Evolutionary conservation across 179 eudicot species (phyloP).

Genomic region (Amaranthus tricolor): DNA sequence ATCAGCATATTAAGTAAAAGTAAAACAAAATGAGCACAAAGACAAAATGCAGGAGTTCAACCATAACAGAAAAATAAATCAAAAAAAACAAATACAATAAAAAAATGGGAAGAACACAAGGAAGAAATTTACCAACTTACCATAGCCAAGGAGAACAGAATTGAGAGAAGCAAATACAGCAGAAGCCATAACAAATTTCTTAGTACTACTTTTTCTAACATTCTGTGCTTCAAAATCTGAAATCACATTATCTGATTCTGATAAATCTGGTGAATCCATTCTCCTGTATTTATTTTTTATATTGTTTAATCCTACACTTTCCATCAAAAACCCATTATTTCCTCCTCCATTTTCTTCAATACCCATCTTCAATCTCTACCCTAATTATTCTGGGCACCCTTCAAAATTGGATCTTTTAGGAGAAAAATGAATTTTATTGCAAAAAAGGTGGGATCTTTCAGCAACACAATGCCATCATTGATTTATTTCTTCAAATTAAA

Average conservation of each 20-base stretch:
- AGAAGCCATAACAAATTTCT: constrained; percentile 65
- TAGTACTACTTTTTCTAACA: constrained; percentile 37
- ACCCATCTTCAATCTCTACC: constrained; percentile 21
- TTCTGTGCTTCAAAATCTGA: constrained; percentile 30
- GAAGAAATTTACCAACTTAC: constrained; percentile 26
- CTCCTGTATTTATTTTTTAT: constrained; percentile 65
- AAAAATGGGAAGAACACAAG: background rate
- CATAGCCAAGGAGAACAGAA: constrained; percentile 93
- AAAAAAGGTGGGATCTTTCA: background rate
- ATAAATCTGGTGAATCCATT: constrained; percentile 52
- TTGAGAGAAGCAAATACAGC: constrained; percentile 85
- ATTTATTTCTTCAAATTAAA: background rate
- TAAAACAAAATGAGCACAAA: no score
- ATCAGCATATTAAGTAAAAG: no score
- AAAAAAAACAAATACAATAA: background rate
- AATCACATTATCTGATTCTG: constrained; percentile 32
- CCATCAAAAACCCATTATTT: constrained; percentile 5
- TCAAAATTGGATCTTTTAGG: constrained; percentile 8
- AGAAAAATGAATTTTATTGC: background rate
- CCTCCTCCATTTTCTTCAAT: constrained; percentile 18
- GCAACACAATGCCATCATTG: constrained; percentile 6
- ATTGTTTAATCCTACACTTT: constrained; percentile 11
- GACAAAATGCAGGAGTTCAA: no score
- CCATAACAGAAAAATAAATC: background rate
- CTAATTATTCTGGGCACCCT: constrained; percentile 8